Evolutionary conservation across 1,284 basidiomycete genomes (phyloP), one percentile per base, ranked within the genome.

Genomic region (Cutaneotrichosporon mucoides): DNA sequence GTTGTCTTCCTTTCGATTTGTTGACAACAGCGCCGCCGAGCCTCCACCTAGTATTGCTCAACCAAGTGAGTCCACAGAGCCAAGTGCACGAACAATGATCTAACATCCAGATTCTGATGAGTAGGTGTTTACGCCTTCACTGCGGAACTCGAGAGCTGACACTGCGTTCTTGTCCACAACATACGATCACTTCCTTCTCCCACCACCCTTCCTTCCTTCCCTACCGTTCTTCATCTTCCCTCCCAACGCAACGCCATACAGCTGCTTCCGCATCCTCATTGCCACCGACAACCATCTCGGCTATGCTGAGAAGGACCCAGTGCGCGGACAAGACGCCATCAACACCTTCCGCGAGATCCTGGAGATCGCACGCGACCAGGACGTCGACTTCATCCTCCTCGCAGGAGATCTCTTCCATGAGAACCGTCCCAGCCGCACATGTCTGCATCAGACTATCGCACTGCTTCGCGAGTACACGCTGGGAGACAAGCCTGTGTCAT

Each of bases 391-490:
- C 71, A 84, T 99, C 57, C 84, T 99, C 3, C 85, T 98, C 1
- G 94, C 89, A 11, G 95, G 96, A 9, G 96, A 99, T 76, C 81
- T 99, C 6, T 99, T 99, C 73, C 96, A 99, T 75, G 96, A 99
- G 72, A 99, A 99, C 76, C 85, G 92, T 63, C 96, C 96, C 0
- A 92, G 91, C 36, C 81, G 94, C 67, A 89, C 92, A 45, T 90
- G 89, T 62, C 78, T 99, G 57, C 95, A 91, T 76, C 86, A 90
- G 73, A 88, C 88, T 1, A 90, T 93, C 72, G 90, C 91, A 0
- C 81, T 97, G 8, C 79, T 99, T 57, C 85, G 96, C 55, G 90
- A 99, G 78, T 92, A 90, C 75, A 93, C 92, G 0, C 71, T 98
- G 57, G 89, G 90, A 9, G 87, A 95, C 72, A 88, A 86, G 69